Evolutionary conservation across 2,329 filamentous ascomycete genomes (phyloP).

Genomic region (Neonectria sp.): DNA sequence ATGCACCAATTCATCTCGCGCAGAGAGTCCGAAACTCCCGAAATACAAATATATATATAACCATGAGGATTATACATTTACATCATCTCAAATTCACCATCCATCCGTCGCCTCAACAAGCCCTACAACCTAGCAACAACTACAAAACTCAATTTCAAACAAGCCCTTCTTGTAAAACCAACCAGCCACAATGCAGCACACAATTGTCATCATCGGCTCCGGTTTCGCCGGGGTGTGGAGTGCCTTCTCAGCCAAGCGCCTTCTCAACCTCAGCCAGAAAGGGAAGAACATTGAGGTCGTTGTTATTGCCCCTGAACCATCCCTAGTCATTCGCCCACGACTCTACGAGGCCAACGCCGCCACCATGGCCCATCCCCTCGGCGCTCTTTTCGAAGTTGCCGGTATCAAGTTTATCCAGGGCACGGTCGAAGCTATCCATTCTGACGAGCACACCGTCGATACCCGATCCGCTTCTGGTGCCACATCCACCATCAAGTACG

Average conservation of each 20-base stretch:
- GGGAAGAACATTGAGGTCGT: constrained; percentile 43
- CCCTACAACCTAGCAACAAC: not conserved
- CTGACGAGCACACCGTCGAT: constrained; percentile 33
- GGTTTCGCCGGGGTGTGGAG: constrained; percentile 35
- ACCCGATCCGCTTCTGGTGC: constrained; percentile 23
- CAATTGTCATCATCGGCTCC: constrained; percentile 30
- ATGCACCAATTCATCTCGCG: not conserved
- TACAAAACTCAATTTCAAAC: not conserved
- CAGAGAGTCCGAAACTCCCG: not conserved
- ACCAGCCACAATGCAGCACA: constrained; percentile 9
- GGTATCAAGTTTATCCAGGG: constrained; percentile 48
- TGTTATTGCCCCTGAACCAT: constrained; percentile 52
- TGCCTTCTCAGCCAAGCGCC: constrained; percentile 30
- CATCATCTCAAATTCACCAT: not conserved
- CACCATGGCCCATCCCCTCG: constrained; percentile 39
- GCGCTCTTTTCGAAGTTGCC: constrained; percentile 42
- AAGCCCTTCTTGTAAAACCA: not conserved
- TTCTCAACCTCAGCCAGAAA: constrained; percentile 15
- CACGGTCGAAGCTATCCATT: constrained; percentile 37
- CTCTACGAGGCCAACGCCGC: constrained; percentile 52
- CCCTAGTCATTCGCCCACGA: constrained; percentile 50
- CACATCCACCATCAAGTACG: constrained; percentile 37
- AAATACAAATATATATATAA: not conserved
- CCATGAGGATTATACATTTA: too few species aligned
- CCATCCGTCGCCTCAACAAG: not conserved